Percentiles rank a stretch among this genome's conserved stretches.
Conservation (phyloP, 768 basidiomycete species). For the Rhizopogon sp. region DNA sequence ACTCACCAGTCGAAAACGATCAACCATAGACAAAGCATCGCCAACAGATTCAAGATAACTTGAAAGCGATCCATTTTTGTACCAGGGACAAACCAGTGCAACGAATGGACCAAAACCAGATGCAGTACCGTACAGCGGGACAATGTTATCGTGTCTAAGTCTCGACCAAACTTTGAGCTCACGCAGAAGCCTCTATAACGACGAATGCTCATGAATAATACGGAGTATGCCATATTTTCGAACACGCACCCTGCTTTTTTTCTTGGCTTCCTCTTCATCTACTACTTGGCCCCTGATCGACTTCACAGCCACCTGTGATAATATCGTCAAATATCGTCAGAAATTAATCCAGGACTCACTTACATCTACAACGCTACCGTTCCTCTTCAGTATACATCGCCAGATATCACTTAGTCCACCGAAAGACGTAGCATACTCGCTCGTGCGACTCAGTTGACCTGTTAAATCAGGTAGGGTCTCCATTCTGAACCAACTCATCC, state of each 20-base stretch:
- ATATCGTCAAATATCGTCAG: background rate
- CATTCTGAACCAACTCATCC: background rate
- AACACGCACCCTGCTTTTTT: conserved; percentile 7
- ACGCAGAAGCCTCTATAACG: conserved; percentile 14
- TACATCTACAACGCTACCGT: background rate
- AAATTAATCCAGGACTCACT: background rate
- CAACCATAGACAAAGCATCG: conserved; percentile 2
- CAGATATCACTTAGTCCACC: conserved; percentile 28
- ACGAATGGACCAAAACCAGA: conserved; percentile 20
- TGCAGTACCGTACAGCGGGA: conserved; percentile 16
- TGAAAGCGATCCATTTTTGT: conserved; percentile 16
- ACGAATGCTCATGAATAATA: background rate
- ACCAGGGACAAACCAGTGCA: conserved; percentile 25
- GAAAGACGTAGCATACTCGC: conserved; percentile 18
- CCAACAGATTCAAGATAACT: conserved; percentile 12
- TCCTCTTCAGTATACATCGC: conserved; percentile 10
- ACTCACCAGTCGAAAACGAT: conserved; percentile 14
- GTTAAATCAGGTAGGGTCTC: conserved; percentile 11
- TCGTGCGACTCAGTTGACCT: conserved; percentile 4
- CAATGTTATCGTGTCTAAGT: conserved; percentile 18
- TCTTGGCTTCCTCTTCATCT: conserved; percentile 4
- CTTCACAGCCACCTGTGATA: conserved; percentile 5
- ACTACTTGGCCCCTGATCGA: background rate
- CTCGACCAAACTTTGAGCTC: conserved; percentile 21
- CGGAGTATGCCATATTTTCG: background rate